phyloP scores from a whole-genome alignment of 805 yeast genomes.

The Naumovozyma baii region DNA sequence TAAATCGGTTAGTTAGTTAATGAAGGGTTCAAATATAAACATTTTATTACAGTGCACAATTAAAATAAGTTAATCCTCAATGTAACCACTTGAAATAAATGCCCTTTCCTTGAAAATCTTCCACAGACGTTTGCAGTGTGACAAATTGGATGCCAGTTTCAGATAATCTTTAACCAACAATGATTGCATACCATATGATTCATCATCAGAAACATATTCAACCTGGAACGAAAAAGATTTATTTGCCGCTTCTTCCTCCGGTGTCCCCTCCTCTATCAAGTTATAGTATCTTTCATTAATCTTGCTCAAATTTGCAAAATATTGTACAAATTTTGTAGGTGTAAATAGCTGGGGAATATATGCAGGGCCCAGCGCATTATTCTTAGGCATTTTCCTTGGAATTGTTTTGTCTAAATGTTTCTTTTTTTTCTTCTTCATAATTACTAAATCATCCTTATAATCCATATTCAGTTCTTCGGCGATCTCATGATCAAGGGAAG shows the following conservation, averaged over 20 bases:
- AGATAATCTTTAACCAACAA: conserved; percentile 58
- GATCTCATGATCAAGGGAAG: conserved; percentile 35
- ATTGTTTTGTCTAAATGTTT: conserved; percentile 44
- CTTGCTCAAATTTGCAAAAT: conserved; percentile 51
- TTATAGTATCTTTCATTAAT: conserved; percentile 37
- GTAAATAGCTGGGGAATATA: conserved; percentile 61
- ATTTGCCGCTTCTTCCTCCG: conserved; percentile 42
- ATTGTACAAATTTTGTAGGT: conserved; percentile 65
- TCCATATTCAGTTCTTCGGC: no score
- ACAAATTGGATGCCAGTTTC: conserved; percentile 44
- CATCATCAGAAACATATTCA: conserved; percentile 62
- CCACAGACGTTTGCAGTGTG: conserved; percentile 49
- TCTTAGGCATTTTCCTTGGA: conserved; percentile 51
- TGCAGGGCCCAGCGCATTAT: conserved; percentile 58
- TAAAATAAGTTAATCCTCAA: conserved; percentile 35
- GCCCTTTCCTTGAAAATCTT: conserved; percentile 44
- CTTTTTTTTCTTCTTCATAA: no score
- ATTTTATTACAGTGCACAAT: no score
- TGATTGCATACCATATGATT: conserved; percentile 42
- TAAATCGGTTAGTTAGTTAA: no score
- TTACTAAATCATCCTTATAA: no score
- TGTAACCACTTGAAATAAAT: conserved; percentile 58
- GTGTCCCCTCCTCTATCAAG: conserved; percentile 46
- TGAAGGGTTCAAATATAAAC: no score
- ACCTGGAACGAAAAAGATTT: conserved; percentile 47